phyloP scores from a whole-genome alignment of 2,329 filamentous ascomycete genomes.

The Trichoderma aggressivum region DNA sequence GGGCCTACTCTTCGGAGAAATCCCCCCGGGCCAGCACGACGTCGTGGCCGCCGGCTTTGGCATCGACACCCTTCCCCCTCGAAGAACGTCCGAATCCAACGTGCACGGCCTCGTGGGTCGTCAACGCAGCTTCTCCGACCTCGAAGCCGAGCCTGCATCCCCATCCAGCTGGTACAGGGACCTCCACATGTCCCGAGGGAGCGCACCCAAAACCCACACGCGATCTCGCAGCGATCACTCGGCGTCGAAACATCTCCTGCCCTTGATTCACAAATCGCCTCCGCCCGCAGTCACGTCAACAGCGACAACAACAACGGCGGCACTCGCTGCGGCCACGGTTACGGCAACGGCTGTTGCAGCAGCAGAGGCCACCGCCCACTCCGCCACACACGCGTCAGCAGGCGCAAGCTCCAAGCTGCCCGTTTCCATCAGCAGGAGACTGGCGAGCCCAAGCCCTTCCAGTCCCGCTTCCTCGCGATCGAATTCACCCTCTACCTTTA shows the following conservation, averaged over 20 bases:
- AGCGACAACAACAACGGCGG: neutral
- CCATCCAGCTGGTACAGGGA: conserved; percentile 64
- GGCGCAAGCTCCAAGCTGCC: conserved; percentile 43
- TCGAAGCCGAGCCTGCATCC: conserved; percentile 57
- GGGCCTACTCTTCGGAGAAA: conserved; percentile 71
- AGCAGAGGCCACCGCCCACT: conserved; percentile 13
- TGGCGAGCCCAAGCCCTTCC: conserved; percentile 40
- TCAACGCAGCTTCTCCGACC: conserved; percentile 54
- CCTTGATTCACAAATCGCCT: conserved; percentile 33
- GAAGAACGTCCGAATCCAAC: conserved; percentile 71
- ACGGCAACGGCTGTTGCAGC: conserved; percentile 3
- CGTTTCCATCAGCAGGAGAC: conserved; percentile 42
- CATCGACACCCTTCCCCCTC: conserved; percentile 50
- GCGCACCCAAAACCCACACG: conserved; percentile 34
- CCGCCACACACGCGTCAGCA: conserved; percentile 26
- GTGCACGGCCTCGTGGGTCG: conserved; percentile 51
- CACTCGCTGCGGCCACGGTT: neutral
- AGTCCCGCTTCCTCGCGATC: conserved; percentile 54
- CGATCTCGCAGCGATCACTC: conserved; percentile 62
- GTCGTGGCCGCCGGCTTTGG: conserved; percentile 56
- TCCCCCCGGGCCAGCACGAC: conserved; percentile 58
- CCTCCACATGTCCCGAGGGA: conserved; percentile 28
- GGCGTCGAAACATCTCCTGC: conserved; percentile 32
- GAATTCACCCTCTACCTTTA: conserved; percentile 51
- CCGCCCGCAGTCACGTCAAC: neutral